Conservation (phyloP, 1,284 basidiomycete species). For the Wallemia ichthyophaga region DNA sequence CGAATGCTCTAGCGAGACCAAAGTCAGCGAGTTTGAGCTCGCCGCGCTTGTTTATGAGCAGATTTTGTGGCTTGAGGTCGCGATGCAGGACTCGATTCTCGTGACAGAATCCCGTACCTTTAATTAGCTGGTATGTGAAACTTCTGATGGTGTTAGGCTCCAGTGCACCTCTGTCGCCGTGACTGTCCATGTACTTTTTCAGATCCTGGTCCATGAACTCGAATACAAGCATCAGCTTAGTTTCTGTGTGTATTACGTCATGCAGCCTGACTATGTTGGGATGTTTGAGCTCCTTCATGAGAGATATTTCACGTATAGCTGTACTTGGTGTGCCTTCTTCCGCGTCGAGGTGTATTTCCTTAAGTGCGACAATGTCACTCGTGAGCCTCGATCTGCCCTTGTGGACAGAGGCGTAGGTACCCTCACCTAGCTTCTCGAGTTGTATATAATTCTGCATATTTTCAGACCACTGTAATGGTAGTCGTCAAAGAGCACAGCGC, state of each 20-base stretch:
- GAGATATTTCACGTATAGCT: slow-evolving; percentile 75
- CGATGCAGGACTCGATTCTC: slow-evolving; percentile 93
- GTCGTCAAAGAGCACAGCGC: no score
- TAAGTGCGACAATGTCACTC: slow-evolving; percentile 65
- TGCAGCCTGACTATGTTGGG: slow-evolving; percentile 82
- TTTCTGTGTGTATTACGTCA: slow-evolving; percentile 95
- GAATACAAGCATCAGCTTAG: slow-evolving; percentile 92
- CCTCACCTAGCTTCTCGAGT: not conserved
- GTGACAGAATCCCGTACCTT: slow-evolving; percentile 94
- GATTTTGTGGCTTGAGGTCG: slow-evolving; percentile 89
- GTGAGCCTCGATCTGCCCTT: slow-evolving; percentile 58
- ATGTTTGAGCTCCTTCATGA: slow-evolving; percentile 91
- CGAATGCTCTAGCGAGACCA: slow-evolving; percentile 75
- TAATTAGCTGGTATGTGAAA: slow-evolving; percentile 91
- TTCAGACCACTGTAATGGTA: no score
- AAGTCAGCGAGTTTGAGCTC: slow-evolving; percentile 92
- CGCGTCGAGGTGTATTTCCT: slow-evolving; percentile 82
- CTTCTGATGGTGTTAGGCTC: slow-evolving; percentile 76
- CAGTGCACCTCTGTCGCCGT: slow-evolving; percentile 70
- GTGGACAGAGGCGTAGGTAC: slow-evolving; percentile 8
- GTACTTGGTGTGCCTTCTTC: slow-evolving; percentile 86
- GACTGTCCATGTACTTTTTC: slow-evolving; percentile 28
- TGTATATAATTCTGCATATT: not conserved
- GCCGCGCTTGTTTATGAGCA: slow-evolving; percentile 86
- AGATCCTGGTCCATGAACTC: slow-evolving; percentile 96